These are phyloP conservation scores for Fusarium equiseti DNA, from an alignment of 2,329 filamentous ascomycete genomes.

Conservation along the genomic window DNA sequence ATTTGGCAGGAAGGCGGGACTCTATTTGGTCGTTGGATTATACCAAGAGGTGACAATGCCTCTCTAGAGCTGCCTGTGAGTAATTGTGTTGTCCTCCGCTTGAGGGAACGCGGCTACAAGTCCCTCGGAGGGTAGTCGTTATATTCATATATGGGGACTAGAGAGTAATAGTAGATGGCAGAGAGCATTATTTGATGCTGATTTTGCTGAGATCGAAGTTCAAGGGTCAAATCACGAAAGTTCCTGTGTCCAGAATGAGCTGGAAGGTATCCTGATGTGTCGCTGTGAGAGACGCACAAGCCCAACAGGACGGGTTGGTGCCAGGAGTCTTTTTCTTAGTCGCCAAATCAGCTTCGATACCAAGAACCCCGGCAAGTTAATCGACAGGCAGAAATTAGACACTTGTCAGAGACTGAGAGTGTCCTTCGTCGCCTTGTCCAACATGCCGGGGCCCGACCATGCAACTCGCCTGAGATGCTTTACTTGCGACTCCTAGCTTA, in stretches of 20 bases:
- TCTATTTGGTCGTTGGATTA: not conserved
- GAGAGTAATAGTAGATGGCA: not conserved
- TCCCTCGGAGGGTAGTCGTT: not conserved
- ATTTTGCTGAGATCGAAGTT: accelerated
- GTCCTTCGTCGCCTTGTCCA: not conserved
- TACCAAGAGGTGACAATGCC: not conserved
- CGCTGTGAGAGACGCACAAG: not conserved
- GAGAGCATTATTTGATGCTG: not conserved
- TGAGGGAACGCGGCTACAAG: not conserved
- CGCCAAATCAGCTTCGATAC: not conserved
- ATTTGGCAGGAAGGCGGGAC: not conserved
- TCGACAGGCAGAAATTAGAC: not conserved
- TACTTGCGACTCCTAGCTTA: not conserved
- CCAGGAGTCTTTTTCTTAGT: not conserved
- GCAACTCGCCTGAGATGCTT: not conserved
- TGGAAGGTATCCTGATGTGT: not conserved
- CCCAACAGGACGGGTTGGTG: not conserved
- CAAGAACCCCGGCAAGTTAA: accelerated
- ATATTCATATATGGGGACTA: not conserved
- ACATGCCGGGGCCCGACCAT: not conserved
- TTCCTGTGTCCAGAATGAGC: not conserved
- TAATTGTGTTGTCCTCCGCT: not conserved
- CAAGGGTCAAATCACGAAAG: not conserved
- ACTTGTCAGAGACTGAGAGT: not conserved
- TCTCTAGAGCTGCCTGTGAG: not conserved